Percentiles rank a stretch among this genome's conserved stretches.
These are phyloP conservation scores for Hibiscus mutabilis DNA, from an alignment of 345 rosid genomes.

Conservation along the genomic window DNA sequence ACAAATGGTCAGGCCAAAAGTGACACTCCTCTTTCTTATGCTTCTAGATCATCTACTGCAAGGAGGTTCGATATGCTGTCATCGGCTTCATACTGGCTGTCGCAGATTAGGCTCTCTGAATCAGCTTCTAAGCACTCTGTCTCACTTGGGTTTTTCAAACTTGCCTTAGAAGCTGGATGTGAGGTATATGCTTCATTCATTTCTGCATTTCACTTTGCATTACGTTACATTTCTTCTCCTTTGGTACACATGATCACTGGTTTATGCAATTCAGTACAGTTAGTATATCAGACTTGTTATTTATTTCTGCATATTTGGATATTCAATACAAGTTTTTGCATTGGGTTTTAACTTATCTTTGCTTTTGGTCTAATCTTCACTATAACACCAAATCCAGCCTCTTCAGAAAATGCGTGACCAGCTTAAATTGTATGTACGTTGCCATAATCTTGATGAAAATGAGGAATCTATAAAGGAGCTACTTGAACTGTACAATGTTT, in stretches of 20 bases:
- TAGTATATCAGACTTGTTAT: not conserved
- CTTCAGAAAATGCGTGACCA: conserved; percentile 59
- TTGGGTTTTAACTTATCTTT: not conserved
- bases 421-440: conserved; percentile 60
- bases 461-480: conserved; percentile 49
- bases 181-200: conserved; percentile 46
- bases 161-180: conserved; percentile 76
- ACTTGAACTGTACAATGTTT: conserved; percentile 45
- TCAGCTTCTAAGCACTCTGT: conserved; percentile 61
- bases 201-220: not conserved
- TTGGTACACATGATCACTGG: not conserved
- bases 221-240: not conserved
- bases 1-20: conserved; percentile 29
- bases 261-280: not conserved
- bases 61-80: conserved; percentile 40
- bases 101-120: conserved; percentile 74
- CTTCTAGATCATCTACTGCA: conserved; percentile 37
- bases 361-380: not conserved
- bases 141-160: conserved; percentile 84
- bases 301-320: not conserved
- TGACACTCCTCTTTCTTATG: conserved; percentile 50
- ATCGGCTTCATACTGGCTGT: conserved; percentile 66
- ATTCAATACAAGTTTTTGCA: not conserved
- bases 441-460: conserved; percentile 48
- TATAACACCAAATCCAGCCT: conserved; percentile 36